Conservation (phyloP, 352 stramenopile genomes). For the Phytopythium aichiense region DNA sequence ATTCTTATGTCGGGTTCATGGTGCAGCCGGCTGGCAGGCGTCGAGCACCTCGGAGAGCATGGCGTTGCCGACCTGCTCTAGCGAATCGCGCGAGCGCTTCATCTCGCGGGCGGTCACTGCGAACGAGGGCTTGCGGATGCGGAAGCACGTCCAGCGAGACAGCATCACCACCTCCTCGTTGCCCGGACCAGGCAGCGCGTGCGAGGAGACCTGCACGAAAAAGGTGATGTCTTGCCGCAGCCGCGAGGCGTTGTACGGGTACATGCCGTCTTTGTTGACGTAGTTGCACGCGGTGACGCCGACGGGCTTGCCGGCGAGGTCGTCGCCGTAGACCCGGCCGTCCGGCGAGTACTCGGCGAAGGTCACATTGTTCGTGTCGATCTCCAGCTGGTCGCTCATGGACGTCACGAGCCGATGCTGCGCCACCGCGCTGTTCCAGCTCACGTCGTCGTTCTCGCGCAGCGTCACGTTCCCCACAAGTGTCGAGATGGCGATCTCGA, state of each 20-base stretch:
- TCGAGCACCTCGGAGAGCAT: slow-evolving; percentile 15
- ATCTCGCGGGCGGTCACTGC: slow-evolving; percentile 14
- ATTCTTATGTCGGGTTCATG: too few relatives aligned
- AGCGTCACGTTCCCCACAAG: slow-evolving; percentile 35
- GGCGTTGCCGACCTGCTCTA: slow-evolving; percentile 19
- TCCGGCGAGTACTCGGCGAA: slow-evolving; percentile 29
- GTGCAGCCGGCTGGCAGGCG: background rate
- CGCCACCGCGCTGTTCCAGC: slow-evolving; percentile 22
- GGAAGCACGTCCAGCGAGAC: slow-evolving; percentile 29
- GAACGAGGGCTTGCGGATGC: slow-evolving; percentile 24
- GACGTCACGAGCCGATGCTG: slow-evolving; percentile 35
- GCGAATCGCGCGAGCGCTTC: slow-evolving; percentile 15
- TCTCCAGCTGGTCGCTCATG: slow-evolving; percentile 16
- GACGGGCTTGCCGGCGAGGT: slow-evolving; percentile 8
- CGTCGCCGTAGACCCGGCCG: background rate
- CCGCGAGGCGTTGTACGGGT: slow-evolving; percentile 32
- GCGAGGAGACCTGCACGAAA: slow-evolving; percentile 28
- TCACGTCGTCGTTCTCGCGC: slow-evolving; percentile 32
- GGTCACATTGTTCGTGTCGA: slow-evolving; percentile 37
- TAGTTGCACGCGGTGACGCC: slow-evolving; percentile 30
- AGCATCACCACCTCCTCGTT: slow-evolving; percentile 22
- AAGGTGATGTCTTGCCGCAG: slow-evolving; percentile 48
- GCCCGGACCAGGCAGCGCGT: slow-evolving; percentile 10
- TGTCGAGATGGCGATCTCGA: slow-evolving; percentile 41
- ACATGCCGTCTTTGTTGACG: slow-evolving; percentile 42